Evolutionary conservation across 306 rosid genomes (phyloP), one percentile per base, ranked within the genome.

Genomic region (Malus orientalis): DNA sequence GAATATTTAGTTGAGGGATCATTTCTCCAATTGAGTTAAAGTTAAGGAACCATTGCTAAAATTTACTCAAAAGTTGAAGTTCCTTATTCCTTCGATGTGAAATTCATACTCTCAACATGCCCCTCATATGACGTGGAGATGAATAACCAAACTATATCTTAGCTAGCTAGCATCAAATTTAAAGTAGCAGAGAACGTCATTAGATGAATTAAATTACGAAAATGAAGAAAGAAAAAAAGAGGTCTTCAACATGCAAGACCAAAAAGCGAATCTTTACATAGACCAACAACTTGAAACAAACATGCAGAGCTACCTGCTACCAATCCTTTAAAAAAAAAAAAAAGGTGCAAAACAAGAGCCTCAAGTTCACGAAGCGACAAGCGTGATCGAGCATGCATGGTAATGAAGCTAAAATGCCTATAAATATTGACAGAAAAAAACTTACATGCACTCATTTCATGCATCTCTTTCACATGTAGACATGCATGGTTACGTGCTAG

Each of bases 261-360:
- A 59, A 29, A 79, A 73, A 74, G 58, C 36, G 42, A 70, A 44
- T 15, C 74, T 70, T 75, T 70, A 70, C 68, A 64, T 29, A 54
- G 57, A 70, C 40, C 67, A 40, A 73, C 74, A 60, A 67, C 70
- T 70, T 49, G 65, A 45, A 74, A 49, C 78, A 74, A 62, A 74
- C 33, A 49, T 75, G 63, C 67, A 22, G 55, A 13, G 49, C 74
- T 5, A 18, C n/a, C 55, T 5, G 18, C 55, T 49, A 54, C 11
- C 69, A 20, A 62, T 38, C 33, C 29, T 64, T 68, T 4, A 12
- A 67, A 68, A 25, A 67, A 68, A 12, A 67, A 68, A 25, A 67
- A 68, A 38, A 53, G 11, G 63, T 6, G 55, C 25, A 63, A 55
- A 69, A 73, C 73, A 27, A 72, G 33, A 25, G 58, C 44, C n/a